These are phyloP conservation scores for Exophiala sideris DNA, from an alignment of 2,329 filamentous ascomycete species.

Conservation along the genomic window DNA sequence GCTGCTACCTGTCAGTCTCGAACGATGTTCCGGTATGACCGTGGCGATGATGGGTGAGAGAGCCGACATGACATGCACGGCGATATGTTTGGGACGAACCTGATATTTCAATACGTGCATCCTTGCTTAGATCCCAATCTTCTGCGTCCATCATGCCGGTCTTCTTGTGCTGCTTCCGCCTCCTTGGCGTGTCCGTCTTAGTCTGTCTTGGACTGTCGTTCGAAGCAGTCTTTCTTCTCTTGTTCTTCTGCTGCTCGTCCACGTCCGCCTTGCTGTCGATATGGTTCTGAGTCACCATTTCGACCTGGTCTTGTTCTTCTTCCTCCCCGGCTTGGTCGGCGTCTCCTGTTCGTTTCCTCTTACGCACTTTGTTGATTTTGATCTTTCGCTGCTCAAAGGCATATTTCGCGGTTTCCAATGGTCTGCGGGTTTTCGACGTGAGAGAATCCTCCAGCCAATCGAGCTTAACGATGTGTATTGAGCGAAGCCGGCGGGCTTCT, in stretches of 20 bases:
- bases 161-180: too few species aligned
- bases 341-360: background rate
- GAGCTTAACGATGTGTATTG: slow-evolving; percentile 43
- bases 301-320: too few species aligned
- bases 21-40: background rate
- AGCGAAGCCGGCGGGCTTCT: slow-evolving; percentile 36
- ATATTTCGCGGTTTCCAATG: slow-evolving; percentile 36
- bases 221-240: too few species aligned
- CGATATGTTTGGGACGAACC: slow-evolving; percentile 1
- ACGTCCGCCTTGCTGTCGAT: too few species aligned
- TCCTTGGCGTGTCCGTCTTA: too few species aligned
- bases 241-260: too few species aligned
- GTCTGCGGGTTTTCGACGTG: slow-evolving; percentile 31
- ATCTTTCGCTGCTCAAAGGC: slow-evolving; percentile 14
- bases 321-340: too few species aligned
- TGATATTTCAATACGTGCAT: slow-evolving; percentile 9
- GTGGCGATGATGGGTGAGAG: too few species aligned
- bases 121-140: slow-evolving; percentile 3
- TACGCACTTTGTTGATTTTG: background rate
- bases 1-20: slow-evolving; percentile 17
- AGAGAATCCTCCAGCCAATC: slow-evolving; percentile 50
- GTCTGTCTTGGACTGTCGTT: too few species aligned
- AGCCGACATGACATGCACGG: background rate
- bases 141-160: background rate
- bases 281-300: too few species aligned